Conservation (phyloP, 2,329 filamentous ascomycete genomes). For the Verticillium zaregamsianum region DNA sequence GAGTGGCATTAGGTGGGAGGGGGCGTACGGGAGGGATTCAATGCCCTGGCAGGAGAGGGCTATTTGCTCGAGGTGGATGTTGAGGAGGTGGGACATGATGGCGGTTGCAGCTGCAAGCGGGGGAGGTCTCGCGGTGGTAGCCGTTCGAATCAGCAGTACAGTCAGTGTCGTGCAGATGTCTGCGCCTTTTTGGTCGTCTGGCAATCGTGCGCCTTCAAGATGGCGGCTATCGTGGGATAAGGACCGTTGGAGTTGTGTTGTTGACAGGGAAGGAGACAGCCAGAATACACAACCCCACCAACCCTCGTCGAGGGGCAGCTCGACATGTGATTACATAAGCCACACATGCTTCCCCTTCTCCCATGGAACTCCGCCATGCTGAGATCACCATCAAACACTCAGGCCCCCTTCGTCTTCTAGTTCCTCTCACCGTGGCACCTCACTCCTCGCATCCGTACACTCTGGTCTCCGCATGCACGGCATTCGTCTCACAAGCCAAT, state of each 20-base stretch:
- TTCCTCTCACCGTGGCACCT: background rate
- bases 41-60: constrained; percentile 72
- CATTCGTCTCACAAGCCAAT: background rate
- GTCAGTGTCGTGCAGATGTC: background rate
- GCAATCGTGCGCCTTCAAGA: too few species aligned
- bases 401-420: too few species aligned
- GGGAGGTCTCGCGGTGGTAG: background rate
- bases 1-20: background rate
- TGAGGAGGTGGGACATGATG: constrained; percentile 61
- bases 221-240: background rate
- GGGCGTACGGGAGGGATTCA: constrained; percentile 64
- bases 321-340: too few species aligned
- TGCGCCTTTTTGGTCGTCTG: background rate
- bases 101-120: background rate
- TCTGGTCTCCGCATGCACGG: background rate
- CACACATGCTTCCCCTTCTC: too few species aligned
- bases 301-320: background rate
- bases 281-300: background rate
- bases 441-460: background rate
- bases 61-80: constrained; percentile 73
- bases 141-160: background rate
- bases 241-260: background rate
- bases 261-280: background rate
- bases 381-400: too few species aligned
- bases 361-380: too few species aligned